Evolutionary conservation across 495 filamentous ascomycete genomes (phyloP).

Genomic region (Aspergillus campestris): DNA sequence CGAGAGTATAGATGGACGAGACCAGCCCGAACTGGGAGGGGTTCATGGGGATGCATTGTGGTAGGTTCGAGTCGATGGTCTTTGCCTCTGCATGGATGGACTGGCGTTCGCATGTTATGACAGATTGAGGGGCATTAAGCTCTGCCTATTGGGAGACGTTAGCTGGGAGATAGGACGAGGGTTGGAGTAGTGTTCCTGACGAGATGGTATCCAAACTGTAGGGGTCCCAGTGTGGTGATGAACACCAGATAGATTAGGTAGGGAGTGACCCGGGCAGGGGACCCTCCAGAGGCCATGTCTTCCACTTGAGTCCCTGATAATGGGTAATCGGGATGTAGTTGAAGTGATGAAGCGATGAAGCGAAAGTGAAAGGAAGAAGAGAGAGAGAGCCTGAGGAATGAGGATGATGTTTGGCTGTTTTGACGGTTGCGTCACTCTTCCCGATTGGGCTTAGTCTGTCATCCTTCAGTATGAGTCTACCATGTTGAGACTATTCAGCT

Average conservation of each 20-base stretch:
- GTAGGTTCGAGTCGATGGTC: conserved; percentile 31
- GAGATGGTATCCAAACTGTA: conserved; percentile 92
- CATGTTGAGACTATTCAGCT: too few species aligned
- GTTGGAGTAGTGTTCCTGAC: conserved; percentile 35
- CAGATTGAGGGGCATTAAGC: conserved; percentile 86
- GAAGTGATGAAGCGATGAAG: background rate
- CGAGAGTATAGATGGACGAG: conserved; percentile 84
- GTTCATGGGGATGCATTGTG: conserved; percentile 79
- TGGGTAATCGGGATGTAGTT: too few species aligned
- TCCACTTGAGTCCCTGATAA: too few species aligned
- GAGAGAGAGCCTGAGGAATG: too few species aligned
- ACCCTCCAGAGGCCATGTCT: conserved; percentile 16
- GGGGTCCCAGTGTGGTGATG: conserved; percentile 64
- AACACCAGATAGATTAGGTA: conserved; percentile 59
- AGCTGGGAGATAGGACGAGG: conserved; percentile 6
- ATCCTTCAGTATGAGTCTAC: too few species aligned
- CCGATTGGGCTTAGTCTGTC: too few species aligned
- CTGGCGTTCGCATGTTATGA: conserved; percentile 70
- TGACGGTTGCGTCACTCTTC: too few species aligned
- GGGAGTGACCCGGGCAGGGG: conserved; percentile 35
- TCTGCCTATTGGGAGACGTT: conserved; percentile 55
- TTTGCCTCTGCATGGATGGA: conserved; percentile 36
- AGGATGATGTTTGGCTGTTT: too few species aligned
- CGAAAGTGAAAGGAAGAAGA: background rate
- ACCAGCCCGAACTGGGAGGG: conserved; percentile 68